Base-by-base conservation (phyloP, 163 green algal species). In the Chlorella variabilis region DNA sequence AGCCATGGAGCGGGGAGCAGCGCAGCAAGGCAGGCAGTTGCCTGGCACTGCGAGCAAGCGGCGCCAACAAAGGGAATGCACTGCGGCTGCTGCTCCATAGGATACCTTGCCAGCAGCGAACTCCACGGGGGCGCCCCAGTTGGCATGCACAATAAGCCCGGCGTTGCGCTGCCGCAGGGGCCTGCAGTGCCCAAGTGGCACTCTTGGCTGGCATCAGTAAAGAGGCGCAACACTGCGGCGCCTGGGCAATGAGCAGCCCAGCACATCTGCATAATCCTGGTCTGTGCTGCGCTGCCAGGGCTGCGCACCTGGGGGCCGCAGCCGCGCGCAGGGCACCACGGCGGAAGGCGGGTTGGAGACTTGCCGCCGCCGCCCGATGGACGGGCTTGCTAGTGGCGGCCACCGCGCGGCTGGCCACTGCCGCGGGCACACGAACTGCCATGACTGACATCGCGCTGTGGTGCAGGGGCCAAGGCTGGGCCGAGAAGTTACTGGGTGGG, bases 91-190 rank as follows among this genome's bases (percentile, higher is more conserved):
- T 80, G 29, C 82, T 63, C 23, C 76, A 31, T n/a, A n/a, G n/a
- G n/a, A n/a, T 74, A 94, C 69, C 62, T 83, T 90, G n/a, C 75
- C 85, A 9, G 39, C 36, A 17, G 42, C 68, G 75, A 88, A 91
- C 62, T 89, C 77, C 29, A 88, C 74, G 2, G 83, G 67, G 0
- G 67, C 87, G 17, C 83, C 85, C 88, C 88, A 92, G n/a, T 34
- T 75, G 18, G 83, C 83, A 0, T 38, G 23, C 15, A 85, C 68
- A 4, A 76, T 9, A 1, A 79, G 77, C 42, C 41, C 33, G 23
- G 18, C 21, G 61, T 62, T 62, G 15, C 62, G 75, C 25, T 67
- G 75, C 75, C 65, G 74, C 56, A 54, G 51, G 29, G 3, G 33
- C 71, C 71, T 78, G 71, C 69, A 49, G 38, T 33, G 3, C 17